Percentiles rank a stretch among this genome's conserved stretches.
Evolutionary conservation across 495 filamentous ascomycete species (phyloP).

Genomic region (Cercophora samala): DNA sequence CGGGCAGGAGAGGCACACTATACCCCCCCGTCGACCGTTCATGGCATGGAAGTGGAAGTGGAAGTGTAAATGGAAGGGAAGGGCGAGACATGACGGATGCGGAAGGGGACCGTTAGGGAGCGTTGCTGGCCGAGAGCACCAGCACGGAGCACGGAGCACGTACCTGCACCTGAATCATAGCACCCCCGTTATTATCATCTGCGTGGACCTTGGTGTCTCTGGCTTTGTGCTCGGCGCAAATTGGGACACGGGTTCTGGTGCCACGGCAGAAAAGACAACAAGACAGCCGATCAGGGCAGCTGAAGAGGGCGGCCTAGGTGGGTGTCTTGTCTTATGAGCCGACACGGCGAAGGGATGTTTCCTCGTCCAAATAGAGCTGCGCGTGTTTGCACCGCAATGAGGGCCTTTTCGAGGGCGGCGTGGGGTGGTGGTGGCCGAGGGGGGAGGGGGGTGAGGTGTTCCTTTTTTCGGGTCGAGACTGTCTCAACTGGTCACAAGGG

Average conservation of each 20-base stretch:
- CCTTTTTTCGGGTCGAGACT: slow-evolving; percentile 17
- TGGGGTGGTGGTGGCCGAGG: not conserved
- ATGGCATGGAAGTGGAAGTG: slow-evolving; percentile 4
- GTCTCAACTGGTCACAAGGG: slow-evolving; percentile 24
- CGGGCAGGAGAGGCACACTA: not conserved
- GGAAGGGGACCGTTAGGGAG: slow-evolving; percentile 9
- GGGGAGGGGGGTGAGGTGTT: not conserved
- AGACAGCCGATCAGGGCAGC: not conserved
- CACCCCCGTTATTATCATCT: slow-evolving; percentile 25
- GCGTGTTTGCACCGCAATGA: not conserved
- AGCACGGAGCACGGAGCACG: slow-evolving; percentile 20
- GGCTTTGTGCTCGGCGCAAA: slow-evolving; percentile 11
- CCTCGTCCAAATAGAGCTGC: not conserved
- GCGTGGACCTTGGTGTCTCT: slow-evolving; percentile 11
- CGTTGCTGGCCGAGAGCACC: not conserved
- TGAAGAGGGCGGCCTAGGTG: not conserved
- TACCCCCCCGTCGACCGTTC: not conserved
- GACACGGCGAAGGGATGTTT: not conserved
- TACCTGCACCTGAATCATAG: slow-evolving; percentile 36
- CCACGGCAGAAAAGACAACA: not conserved
- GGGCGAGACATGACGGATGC: slow-evolving; percentile 18
- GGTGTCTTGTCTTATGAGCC: not conserved
- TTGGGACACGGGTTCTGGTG: slow-evolving; percentile 1
- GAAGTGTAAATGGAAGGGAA: slow-evolving; percentile 9
- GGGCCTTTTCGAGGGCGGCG: not conserved